phyloP scores from a whole-genome alignment of 2,329 filamentous ascomycete genomes.

The Penicillium capsulatum region DNA sequence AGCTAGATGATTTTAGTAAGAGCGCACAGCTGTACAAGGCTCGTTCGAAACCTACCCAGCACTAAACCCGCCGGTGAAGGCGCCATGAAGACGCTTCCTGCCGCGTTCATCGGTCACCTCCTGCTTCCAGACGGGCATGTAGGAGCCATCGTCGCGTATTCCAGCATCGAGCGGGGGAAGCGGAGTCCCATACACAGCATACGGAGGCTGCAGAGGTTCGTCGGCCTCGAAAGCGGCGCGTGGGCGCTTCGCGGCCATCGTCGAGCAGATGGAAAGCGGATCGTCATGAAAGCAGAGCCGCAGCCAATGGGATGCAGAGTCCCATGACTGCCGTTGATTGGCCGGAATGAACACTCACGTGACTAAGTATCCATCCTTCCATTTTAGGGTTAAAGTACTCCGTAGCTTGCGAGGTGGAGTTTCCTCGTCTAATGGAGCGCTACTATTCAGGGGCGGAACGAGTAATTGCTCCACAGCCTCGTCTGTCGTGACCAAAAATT shows the following conservation, averaged over 20 bases:
- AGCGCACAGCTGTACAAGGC: not conserved
- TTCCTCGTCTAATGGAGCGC: too few relatives aligned
- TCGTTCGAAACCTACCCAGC: slow-evolving; percentile 64
- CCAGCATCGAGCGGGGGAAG: slow-evolving; percentile 73
- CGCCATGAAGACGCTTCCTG: slow-evolving; percentile 84
- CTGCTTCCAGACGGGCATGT: slow-evolving; percentile 96
- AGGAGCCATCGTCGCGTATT: slow-evolving; percentile 82
- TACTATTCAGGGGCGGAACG: too few relatives aligned
- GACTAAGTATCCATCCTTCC: too few relatives aligned
- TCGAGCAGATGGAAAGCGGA: slow-evolving; percentile 3
- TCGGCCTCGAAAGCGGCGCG: slow-evolving; percentile 75
- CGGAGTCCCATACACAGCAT: slow-evolving; percentile 76
- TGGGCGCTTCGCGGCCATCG: slow-evolving; percentile 60
- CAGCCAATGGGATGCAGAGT: not conserved
- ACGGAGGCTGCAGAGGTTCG: slow-evolving; percentile 64
- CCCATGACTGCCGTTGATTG: not conserved
- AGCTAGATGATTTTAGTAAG: slow-evolving; percentile 52
- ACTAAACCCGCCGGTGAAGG: slow-evolving; percentile 94
- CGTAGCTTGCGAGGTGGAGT: too few relatives aligned
- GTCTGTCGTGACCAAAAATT: too few relatives aligned
- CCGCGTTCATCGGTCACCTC: slow-evolving; percentile 92
- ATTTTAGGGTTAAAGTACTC: too few relatives aligned
- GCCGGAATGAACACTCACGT: too few relatives aligned
- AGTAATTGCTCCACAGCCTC: too few relatives aligned
- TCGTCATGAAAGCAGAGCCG: slow-evolving; percentile 1